phyloP scores from a whole-genome alignment of 371 early-diverging fungal species.

The Mucor velutinosus region DNA sequence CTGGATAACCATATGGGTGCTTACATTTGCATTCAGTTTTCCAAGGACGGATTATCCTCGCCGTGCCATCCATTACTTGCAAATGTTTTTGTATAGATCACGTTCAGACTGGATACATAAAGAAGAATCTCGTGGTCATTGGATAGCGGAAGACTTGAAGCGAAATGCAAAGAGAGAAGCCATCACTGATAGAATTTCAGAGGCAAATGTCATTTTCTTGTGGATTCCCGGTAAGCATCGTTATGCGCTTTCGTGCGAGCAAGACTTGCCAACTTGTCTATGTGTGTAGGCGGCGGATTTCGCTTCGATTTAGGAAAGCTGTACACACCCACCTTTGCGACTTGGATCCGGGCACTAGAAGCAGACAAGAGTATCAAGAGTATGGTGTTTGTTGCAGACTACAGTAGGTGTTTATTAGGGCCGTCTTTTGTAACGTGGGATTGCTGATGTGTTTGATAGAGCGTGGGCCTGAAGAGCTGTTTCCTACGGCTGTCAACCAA shows the following conservation, averaged over 20 bases:
- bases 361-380: constrained; percentile 44
- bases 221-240: constrained; percentile 45
- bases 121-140: constrained; percentile 22
- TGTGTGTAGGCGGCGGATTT: constrained; percentile 42
- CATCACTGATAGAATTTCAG: constrained; percentile 31
- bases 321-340: constrained; percentile 36
- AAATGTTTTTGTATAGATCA: constrained; percentile 17
- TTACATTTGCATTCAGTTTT: constrained; percentile 21
- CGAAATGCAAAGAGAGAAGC: constrained; percentile 37
- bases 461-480: constrained; percentile 28
- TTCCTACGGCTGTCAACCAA: constrained; percentile 39
- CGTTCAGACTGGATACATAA: constrained; percentile 25
- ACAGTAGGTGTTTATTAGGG: constrained; percentile 24
- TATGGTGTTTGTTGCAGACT: constrained; percentile 40
- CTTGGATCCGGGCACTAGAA: constrained; percentile 39
- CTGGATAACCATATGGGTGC: constrained; percentile 15
- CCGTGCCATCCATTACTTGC: constrained; percentile 10
- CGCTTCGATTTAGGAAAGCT: constrained; percentile 36
- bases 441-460: constrained; percentile 10
- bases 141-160: constrained; percentile 41
- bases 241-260: not conserved
- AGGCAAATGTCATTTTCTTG: constrained; percentile 35
- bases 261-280: not conserved
- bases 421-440: not conserved
- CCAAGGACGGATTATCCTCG: constrained; percentile 15